Evolutionary conservation across 345 rosid genomes (phyloP).

Genomic region (Murraya paniculata): DNA sequence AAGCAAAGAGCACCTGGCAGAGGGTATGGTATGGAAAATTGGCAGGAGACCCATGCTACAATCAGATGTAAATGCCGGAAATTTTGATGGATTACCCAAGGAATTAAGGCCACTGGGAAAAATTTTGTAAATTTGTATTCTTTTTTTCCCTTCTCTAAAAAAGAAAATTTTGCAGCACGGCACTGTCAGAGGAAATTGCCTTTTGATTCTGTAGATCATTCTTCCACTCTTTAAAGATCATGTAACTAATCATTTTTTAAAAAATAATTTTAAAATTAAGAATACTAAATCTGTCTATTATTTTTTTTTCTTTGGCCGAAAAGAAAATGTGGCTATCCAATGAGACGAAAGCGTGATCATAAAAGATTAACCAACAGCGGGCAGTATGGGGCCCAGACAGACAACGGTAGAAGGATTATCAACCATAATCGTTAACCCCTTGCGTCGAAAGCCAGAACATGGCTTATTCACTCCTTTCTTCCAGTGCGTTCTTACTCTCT

Average conservation of each 20-base stretch:
- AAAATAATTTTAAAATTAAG: too few species aligned
- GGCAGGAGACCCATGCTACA: slow-evolving; percentile 80
- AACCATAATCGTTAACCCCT: background rate
- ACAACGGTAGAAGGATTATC: background rate
- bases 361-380: background rate
- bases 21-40: slow-evolving; percentile 64
- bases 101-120: slow-evolving; percentile 70
- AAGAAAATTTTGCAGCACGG: background rate
- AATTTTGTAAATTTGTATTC: slow-evolving; percentile 38
- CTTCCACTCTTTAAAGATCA: background rate
- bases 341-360: background rate
- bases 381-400: background rate
- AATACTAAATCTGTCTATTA: too few species aligned
- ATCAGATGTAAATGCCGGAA: slow-evolving; percentile 63
- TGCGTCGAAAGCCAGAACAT: slow-evolving; percentile 22
- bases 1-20: slow-evolving; percentile 84
- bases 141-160: background rate
- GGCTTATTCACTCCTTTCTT: slow-evolving; percentile 57
- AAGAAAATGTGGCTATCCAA: background rate
- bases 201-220: too few species aligned
- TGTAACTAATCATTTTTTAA: too few species aligned
- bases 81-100: slow-evolving; percentile 58
- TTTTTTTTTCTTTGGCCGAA: background rate
- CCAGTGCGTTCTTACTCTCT: slow-evolving; percentile 36
- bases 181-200: background rate